Conservation (phyloP, 2,329 filamentous ascomycete genomes). For the Diaporthe caulivora region DNA sequence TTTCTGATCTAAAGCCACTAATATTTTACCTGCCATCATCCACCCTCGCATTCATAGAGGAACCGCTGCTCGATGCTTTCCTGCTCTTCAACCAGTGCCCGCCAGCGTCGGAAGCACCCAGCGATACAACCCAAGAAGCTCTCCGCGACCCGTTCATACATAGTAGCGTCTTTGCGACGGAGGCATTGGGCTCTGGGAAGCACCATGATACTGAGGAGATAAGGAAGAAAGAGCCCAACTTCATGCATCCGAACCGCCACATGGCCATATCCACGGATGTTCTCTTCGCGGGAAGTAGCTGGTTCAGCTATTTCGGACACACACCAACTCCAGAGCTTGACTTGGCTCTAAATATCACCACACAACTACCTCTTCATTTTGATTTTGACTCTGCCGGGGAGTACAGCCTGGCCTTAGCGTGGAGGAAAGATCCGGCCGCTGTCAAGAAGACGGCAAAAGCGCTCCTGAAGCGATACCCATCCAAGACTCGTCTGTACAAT, state of each 20-base stretch:
- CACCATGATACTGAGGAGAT: constrained; percentile 23
- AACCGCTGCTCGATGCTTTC: constrained; percentile 76
- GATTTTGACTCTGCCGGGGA: constrained; percentile 69
- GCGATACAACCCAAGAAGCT: constrained; percentile 50
- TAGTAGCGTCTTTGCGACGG: constrained; percentile 49
- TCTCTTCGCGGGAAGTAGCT: constrained; percentile 61
- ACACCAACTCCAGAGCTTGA: constrained; percentile 52
- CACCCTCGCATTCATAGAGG: constrained; percentile 51
- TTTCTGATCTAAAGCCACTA: constrained; percentile 77
- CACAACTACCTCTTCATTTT: constrained; percentile 63
- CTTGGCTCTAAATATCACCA: constrained; percentile 68
- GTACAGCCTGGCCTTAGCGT: constrained; percentile 79
- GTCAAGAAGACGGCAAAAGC: constrained; percentile 79
- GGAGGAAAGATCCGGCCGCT: constrained; percentile 62
- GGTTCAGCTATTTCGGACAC: constrained; percentile 58
- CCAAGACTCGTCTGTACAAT: constrained; percentile 79
- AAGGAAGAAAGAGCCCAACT: constrained; percentile 40
- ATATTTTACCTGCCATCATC: constrained; percentile 64
- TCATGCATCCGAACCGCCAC: constrained; percentile 47
- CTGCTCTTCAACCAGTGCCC: constrained; percentile 77
- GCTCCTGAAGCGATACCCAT: constrained; percentile 76
- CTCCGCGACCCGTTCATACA: constrained; percentile 65
- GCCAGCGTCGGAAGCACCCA: constrained; percentile 51
- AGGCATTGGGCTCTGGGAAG: background rate
- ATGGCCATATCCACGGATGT: constrained; percentile 60